phyloP scores from a whole-genome alignment of 2,329 filamentous ascomycete species.

The Diaporthe citri region DNA sequence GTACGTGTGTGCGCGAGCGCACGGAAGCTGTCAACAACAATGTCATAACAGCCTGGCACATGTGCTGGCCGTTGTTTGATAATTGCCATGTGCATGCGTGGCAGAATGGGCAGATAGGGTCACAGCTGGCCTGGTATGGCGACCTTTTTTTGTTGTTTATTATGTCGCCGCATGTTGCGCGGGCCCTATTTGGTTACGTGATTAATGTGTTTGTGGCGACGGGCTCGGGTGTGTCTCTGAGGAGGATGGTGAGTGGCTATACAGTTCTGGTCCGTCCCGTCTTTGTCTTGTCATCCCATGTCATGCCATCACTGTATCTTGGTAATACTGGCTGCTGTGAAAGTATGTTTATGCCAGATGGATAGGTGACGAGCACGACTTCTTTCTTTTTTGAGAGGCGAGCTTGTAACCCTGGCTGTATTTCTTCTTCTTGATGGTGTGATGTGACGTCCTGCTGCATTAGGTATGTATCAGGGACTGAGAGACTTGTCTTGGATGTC shows the following conservation, averaged over 20 bases:
- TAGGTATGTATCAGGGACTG: conserved; percentile 12
- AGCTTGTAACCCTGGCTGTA: conserved; percentile 21
- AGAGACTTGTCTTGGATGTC: conserved; percentile 4
- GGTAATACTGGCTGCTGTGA: conserved; percentile 36
- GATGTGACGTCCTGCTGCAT: conserved; percentile 26
- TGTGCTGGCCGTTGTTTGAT: neutral
- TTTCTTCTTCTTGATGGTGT: conserved; percentile 21
- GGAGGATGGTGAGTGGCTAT: conserved; percentile 4
- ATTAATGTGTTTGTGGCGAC: conserved; percentile 33
- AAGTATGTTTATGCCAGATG: conserved; percentile 35
- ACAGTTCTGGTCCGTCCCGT: neutral
- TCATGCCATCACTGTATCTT: conserved; percentile 33
- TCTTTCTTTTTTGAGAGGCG: conserved; percentile 1
- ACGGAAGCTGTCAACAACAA: conserved; percentile 18
- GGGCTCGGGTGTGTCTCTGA: conserved; percentile 20
- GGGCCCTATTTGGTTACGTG: conserved; percentile 2
- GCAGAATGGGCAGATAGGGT: conserved; percentile 1
- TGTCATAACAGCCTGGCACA: neutral
- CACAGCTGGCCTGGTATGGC: conserved; percentile 15
- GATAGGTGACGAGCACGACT: conserved; percentile 32
- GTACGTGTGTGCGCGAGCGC: neutral
- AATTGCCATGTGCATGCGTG: conserved; percentile 21
- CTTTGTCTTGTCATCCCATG: conserved; percentile 25
- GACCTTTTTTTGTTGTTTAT: conserved; percentile 10
- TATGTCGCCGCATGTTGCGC: neutral